A percentile compares a stretch with the other conserved stretches of the same genome.
Conservation (phyloP, 768 basidiomycete genomes). For the Tubosaeta sp. region DNA sequence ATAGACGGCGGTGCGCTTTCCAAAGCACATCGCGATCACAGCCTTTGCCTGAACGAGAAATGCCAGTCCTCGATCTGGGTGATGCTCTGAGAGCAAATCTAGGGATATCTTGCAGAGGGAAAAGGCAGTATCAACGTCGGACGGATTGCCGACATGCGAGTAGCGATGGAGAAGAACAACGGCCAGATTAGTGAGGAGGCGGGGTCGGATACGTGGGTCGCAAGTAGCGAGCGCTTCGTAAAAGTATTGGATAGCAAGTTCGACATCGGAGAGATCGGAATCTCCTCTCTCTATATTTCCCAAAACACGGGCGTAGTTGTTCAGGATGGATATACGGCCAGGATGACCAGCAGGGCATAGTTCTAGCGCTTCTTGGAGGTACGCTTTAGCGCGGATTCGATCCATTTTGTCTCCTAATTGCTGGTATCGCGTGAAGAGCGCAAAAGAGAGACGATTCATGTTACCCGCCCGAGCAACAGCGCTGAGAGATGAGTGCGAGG, state of each 20-base stretch:
- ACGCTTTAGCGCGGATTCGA: slow-evolving; percentile 13
- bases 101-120: slow-evolving; percentile 9
- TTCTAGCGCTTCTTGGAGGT: slow-evolving; percentile 11
- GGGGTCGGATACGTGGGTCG: slow-evolving; percentile 7
- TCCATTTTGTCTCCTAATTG: slow-evolving; percentile 15
- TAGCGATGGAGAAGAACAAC: slow-evolving; percentile 8
- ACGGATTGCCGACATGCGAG: neutral
- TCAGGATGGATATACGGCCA: slow-evolving; percentile 6
- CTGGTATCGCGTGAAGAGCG: slow-evolving; percentile 20
- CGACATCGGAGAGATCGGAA: slow-evolving; percentile 5
- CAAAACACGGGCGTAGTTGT: slow-evolving; percentile 11
- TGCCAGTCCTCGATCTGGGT: slow-evolving; percentile 10
- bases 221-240: slow-evolving; percentile 15
- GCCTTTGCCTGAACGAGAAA: slow-evolving; percentile 20
- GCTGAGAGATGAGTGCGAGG: slow-evolving; percentile 3
- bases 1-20: slow-evolving; percentile 6
- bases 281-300: slow-evolving; percentile 7
- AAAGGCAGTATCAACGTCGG: slow-evolving; percentile 25
- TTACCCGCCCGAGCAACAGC: neutral
- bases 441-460: slow-evolving; percentile 11
- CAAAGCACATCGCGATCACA: slow-evolving; percentile 10
- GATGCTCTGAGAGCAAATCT: slow-evolving; percentile 10
- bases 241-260: slow-evolving; percentile 15
- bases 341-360: slow-evolving; percentile 7
- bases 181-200: slow-evolving; percentile 9